Conservation (phyloP, 306 rosid genomes). For the Sophora flavescens region DNA sequence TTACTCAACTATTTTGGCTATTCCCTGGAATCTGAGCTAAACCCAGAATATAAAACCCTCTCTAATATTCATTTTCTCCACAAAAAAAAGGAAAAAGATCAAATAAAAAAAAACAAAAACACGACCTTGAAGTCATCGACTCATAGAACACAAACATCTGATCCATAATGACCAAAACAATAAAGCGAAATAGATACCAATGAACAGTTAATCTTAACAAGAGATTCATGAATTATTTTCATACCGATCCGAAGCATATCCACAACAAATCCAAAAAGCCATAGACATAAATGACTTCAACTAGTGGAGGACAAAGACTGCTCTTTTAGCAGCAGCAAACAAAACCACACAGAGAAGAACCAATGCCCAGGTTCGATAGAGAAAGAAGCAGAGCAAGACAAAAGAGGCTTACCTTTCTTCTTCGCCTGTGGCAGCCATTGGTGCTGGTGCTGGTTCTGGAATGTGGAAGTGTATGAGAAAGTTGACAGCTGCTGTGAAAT, state of each 20-base stretch:
- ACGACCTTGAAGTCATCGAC: neutral
- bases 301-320: too few species aligned
- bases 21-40: slow-evolving; percentile 34
- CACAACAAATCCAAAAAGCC: slow-evolving; percentile 69
- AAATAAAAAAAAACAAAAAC: neutral
- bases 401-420: too few species aligned
- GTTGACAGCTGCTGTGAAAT: too few species aligned
- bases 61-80: slow-evolving; percentile 12
- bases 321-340: too few species aligned
- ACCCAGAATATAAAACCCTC: slow-evolving; percentile 47
- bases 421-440: too few species aligned
- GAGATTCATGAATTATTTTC: slow-evolving; percentile 30
- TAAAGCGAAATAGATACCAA: slow-evolving; percentile 19
- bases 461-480: too few species aligned
- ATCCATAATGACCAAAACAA: slow-evolving; percentile 3
- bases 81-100: neutral
- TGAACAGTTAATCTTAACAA: neutral
- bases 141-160: neutral
- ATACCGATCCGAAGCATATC: slow-evolving; percentile 69
- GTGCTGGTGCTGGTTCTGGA: too few species aligned
- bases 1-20: slow-evolving; percentile 3
- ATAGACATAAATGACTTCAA: too few species aligned
- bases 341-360: too few species aligned
- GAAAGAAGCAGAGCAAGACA: too few species aligned
- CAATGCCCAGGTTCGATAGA: too few species aligned